Evolutionary conservation across 495 filamentous ascomycete genomes (phyloP), one percentile per base, ranked within the genome.

Genomic region (Penicillium taxi): DNA sequence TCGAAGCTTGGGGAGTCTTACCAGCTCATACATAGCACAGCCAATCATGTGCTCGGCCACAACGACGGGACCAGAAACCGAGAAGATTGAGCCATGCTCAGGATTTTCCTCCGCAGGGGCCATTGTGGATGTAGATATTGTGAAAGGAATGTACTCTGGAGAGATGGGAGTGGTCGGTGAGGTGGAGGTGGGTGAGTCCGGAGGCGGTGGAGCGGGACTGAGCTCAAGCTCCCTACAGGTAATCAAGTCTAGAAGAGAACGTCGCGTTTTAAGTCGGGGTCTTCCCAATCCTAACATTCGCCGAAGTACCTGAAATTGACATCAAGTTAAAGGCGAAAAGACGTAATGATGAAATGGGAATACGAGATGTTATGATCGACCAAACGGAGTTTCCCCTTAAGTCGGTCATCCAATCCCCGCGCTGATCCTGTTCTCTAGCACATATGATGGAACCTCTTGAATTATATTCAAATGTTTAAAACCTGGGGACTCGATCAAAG

Each of bases 11-110:
- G 37, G 25, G 32, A 16, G 7, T 9, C 73, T 42, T 66, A 90
- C 90, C 76, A 99, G 69, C 70, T 99, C 91, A 74, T 99, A 96
- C 93, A 99, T 96, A 55, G 91, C 88, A 80, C 91, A 93, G 56
- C 91, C 91, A 56, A 88, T 84, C 89, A 96, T 95, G 61, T 96
- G 79, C 71, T 96, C 89, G 57, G 93, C 91, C 49, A 96, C 79
- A 47, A 96, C 81, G 68, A 99, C 91, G 50, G 91, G 93, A 35
- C 88, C 91, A 55, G 52, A 56, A 40, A 63, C 54, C 38, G 59
- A 72, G 48, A 69, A 70, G 58, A 73, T 63, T 38, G 61, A 46
- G 51, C 79, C 81, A 70, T 78, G 63, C 42, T 78, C 72, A 29
- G 66, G 69, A 42, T 49, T 58, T 41, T 67, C 62, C 52, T 61